Conservation (phyloP, 2,329 filamentous ascomycete genomes). For the Sporothrix dimorphospora region DNA sequence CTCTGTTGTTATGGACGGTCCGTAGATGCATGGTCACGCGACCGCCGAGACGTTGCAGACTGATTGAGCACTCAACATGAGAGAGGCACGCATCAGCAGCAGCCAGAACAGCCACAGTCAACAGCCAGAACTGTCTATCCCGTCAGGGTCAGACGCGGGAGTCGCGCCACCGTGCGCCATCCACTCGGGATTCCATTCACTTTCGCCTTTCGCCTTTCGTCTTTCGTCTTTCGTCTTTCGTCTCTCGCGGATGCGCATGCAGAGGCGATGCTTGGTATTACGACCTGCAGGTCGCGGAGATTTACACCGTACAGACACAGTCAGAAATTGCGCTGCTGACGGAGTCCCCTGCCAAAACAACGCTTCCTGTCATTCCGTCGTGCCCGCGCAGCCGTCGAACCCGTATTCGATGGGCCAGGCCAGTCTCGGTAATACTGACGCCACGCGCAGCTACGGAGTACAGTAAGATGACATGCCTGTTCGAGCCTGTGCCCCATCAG, state of each 20-base stretch:
- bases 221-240: not conserved
- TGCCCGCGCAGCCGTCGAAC: not conserved
- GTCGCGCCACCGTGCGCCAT: constrained; percentile 1
- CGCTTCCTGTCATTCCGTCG: no score
- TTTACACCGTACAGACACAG: not conserved
- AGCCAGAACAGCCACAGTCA: not conserved
- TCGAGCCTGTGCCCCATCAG: not conserved
- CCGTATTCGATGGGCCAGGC: not conserved
- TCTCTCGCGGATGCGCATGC: not conserved
- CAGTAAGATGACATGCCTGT: constrained; percentile 3
- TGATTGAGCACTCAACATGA: constrained; percentile 10
- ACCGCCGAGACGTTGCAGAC: not conserved
- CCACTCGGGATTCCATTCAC: not conserved
- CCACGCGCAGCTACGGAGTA: not conserved
- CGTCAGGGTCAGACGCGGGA: not conserved
- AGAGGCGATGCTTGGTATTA: not conserved
- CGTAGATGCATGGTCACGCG: not conserved
- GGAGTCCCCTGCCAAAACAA: not conserved
- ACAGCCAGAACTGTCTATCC: not conserved
- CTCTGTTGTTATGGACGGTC: not conserved
- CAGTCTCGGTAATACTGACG: not conserved
- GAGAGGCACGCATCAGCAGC: not conserved
- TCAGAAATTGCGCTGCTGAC: not conserved
- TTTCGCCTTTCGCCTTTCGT: not conserved
- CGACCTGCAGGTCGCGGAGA: not conserved